Evolutionary conservation across 768 basidiomycete genomes (phyloP), one percentile per base, ranked within the genome.

Genomic region (Xerocomellus intermedius): DNA sequence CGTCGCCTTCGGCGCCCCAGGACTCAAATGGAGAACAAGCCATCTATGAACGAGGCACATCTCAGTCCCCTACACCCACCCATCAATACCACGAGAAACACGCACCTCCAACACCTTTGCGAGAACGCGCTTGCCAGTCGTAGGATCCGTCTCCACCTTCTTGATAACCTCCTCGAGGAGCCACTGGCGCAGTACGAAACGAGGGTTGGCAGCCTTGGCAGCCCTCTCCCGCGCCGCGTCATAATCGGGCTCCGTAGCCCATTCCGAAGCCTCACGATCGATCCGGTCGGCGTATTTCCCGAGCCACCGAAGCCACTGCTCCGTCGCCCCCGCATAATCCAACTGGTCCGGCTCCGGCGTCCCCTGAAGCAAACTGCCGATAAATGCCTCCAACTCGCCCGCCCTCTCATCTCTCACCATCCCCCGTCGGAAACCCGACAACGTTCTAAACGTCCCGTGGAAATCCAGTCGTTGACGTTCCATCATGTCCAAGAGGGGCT

Each of bases 121-220:
- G 48, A 98, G 73, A 3, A 89, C 73, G 54, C 79, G 75, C 73
- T 84, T 86, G 45, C 88, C 89, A 55, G 74, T 80, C 21, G 76
- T 74, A 10, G 75, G 67, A 63, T 94, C 89, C 55, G 73, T 71
- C 66, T 94, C 89, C 2, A 93, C 81, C 59, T 81, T 81, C 57
- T 73, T 71, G 66, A 98, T 98, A 22, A 91, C 87, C 65, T 98
- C 95, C 69, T 98, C 94, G 33, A 99, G 77, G 9, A 98, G 75
- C 97, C 97, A 98, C 72, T 98, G 97, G 56, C 97, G 77, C 55
- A 98, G 72, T 33, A 96, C 85, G 71, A 99, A 98, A 35, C 94
- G 78, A 17, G 97, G 97, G 67, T 99, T 99, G 28, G 78, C 83
- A 22, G 58, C 69, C 57, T 75, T 79, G 74, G 82, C 80, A 35